Evolutionary conservation across 2,329 filamentous ascomycete genomes (phyloP).

Genomic region (Orbilia quercus): DNA sequence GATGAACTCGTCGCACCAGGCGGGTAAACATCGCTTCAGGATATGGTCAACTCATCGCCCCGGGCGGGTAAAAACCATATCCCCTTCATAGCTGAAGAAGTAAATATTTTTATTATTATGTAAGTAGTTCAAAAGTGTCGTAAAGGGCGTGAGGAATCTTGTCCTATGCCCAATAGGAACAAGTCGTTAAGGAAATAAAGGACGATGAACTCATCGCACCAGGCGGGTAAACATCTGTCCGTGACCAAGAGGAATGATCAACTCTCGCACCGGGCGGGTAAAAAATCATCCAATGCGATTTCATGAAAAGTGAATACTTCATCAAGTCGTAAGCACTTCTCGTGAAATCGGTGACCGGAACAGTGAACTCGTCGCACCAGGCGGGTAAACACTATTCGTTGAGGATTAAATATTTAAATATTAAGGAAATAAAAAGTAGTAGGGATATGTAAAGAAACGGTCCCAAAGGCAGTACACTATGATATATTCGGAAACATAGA

Average conservation of each 20-base stretch:
- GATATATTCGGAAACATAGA: background rate
- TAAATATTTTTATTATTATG: too few relatives aligned
- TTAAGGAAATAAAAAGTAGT: background rate
- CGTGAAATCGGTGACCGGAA: background rate
- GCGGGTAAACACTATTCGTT: constrained; percentile 15
- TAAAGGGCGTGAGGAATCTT: background rate
- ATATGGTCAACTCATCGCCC: constrained; percentile 12
- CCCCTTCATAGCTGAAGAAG: too few relatives aligned
- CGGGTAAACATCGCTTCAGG: constrained; percentile 6
- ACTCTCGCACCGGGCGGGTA: constrained; percentile 48
- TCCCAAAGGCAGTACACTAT: constrained; percentile 10
- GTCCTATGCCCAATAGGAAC: too few relatives aligned
- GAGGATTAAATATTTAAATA: background rate
- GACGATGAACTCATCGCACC: constrained; percentile 14
- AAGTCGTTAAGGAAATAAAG: too few relatives aligned
- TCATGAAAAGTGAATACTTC: too few relatives aligned
- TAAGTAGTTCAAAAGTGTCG: background rate
- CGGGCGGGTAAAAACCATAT: constrained; percentile 15
- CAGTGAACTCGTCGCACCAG: constrained; percentile 10
- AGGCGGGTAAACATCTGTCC: constrained; percentile 29
- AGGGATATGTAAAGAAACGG: background rate
- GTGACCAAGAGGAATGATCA: constrained; percentile 19
- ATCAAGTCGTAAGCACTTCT: too few relatives aligned
- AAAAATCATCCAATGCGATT: constrained; percentile 15
- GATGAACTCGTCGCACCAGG: constrained; percentile 34